A percentile compares a stretch with the other conserved stretches of the same genome.
phyloP scores from a whole-genome alignment of 2,329 filamentous ascomycete species.

The Mariannaea sp. region DNA sequence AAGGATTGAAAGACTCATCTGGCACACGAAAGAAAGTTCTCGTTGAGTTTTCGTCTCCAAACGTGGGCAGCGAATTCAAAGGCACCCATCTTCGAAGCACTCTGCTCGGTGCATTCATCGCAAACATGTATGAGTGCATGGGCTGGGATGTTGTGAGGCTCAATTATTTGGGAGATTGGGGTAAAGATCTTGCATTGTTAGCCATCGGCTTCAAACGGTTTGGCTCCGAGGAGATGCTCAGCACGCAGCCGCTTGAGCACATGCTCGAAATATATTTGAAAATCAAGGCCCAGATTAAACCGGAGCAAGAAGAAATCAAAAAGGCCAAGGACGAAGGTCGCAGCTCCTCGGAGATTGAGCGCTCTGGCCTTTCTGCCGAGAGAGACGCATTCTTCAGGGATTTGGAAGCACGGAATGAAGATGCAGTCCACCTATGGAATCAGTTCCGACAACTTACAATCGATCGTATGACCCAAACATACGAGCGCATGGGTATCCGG shows the following conservation, averaged over 20 bases:
- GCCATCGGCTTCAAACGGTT: conserved; percentile 68
- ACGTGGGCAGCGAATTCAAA: conserved; percentile 78
- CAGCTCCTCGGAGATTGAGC: conserved; percentile 34
- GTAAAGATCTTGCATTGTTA: conserved; percentile 67
- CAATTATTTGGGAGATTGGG: conserved; percentile 77
- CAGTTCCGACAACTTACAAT: conserved; percentile 59
- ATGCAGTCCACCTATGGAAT: conserved; percentile 56
- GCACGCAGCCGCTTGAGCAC: conserved; percentile 67
- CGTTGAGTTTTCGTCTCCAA: conserved; percentile 76
- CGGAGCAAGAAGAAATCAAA: conserved; percentile 64
- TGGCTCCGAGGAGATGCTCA: conserved; percentile 64
- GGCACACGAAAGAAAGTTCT: conserved; percentile 49
- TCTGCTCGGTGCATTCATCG: conserved; percentile 72
- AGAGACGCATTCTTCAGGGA: conserved; percentile 61
- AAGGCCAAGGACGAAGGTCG: conserved; percentile 49
- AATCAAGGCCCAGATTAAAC: conserved; percentile 64
- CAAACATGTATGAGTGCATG: conserved; percentile 66
- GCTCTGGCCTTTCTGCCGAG: conserved; percentile 47
- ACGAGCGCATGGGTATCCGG: conserved; percentile 57
- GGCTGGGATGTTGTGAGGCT: conserved; percentile 70
- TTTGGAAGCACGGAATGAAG: conserved; percentile 59
- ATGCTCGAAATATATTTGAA: conserved; percentile 70
- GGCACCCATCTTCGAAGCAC: conserved; percentile 76
- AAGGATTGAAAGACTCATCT: conserved; percentile 7
- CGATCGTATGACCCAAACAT: conserved; percentile 56